Evolutionary conservation across 2,329 filamentous ascomycete species (phyloP), one percentile per base, ranked within the genome.

Genomic region (Cladophialophora immunda): DNA sequence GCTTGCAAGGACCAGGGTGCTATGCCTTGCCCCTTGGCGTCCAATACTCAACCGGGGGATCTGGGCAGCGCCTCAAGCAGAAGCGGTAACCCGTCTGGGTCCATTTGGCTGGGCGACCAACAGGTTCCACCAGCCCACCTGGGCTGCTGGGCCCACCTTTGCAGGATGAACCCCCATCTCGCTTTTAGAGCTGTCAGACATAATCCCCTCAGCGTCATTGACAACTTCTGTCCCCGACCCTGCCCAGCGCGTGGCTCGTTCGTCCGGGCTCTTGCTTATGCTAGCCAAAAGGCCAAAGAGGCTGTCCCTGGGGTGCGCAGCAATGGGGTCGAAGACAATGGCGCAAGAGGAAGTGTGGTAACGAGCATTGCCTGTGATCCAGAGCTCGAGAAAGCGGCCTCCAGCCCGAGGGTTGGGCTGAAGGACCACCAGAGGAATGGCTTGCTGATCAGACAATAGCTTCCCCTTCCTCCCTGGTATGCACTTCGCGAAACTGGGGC

Each of bases 31-130:
- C 45, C 45, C 8, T 25, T 50, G 27, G 45, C 45, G 45, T 50
- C 19, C 45, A 25, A 25, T 19, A 25, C 19, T 3, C 15, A 19
- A 50, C 19, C 45, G 45, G 45, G 45, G 45, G 22, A 50, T 50
- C 45, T 50, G 45, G 45, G 45, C 45, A 25, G 45, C 45, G 45
- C 45, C 45, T 50, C 45, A 22, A 50, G 45, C 45, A 50, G 45
- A 50, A 50, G 45, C 45, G 45, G 45, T 50, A 50, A 50, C 45
- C 19, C 22, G 9, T 15, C 45, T 50, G 45, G 45, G 45, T 50
- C 19, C 45, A 27, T 50, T 50, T 50, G 19, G 17, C 22, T 15
- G 45, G 45, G 19, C 45, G 19, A 50, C 19, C 15, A 45, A 19
- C 22, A 25, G 45, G 17, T 7, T 41, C 45, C 45, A 50, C 45